Base-by-base conservation (phyloP, 306 rosid species). In the Cucumis melo region DNA sequence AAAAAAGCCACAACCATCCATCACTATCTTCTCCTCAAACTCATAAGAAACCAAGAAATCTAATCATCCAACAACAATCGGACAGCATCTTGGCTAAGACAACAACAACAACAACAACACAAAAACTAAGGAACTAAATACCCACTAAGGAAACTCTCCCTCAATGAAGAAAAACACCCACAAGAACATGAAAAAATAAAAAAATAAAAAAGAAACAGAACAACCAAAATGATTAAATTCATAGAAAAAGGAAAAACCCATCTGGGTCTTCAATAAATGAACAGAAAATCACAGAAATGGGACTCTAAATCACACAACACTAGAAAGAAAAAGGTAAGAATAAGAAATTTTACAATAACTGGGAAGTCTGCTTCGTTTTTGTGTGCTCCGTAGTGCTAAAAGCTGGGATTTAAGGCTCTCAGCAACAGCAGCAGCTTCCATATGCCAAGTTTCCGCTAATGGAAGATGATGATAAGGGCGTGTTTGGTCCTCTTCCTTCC, bases 401-500 rank as follows among this genome's bases (percentile, higher is more conserved):
- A 21, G 59, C 57, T 72, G 36, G 23, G 55, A 41, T 75, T 75
- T 21, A 38, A 29, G 17, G 75, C 65, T 67, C 38, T 64, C 29
- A 73, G 63, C 80, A 75, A 72, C 79, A 66, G 78, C 54, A 66
- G 78, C 46, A 54, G 32, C 32, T 16, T 64, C 87, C n/a, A 16
- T 27, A 76, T n/a, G 16, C 19, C 56, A 44, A 77, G 21, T 76
- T 21, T 41, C 79, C 77, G 39, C 78, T 50, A 2, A n/a, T 8
- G 66, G 17, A 21, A 66, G 84, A 63, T 77, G 91, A 92, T 42
- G 48, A 42, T 84, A 86, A 84, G 82, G 89, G 86, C 83, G 80
- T 83, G 87, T 87, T 88, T 88, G 97, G 91, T 83, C 84, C 89
- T 88, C 91, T 78, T 58, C 0, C 83, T 61, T 74, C 71, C 81